Percentiles rank a stretch among this genome's conserved stretches.
phyloP scores from a whole-genome alignment of 768 basidiomycete species.

The Phaffia tasmanica region DNA sequence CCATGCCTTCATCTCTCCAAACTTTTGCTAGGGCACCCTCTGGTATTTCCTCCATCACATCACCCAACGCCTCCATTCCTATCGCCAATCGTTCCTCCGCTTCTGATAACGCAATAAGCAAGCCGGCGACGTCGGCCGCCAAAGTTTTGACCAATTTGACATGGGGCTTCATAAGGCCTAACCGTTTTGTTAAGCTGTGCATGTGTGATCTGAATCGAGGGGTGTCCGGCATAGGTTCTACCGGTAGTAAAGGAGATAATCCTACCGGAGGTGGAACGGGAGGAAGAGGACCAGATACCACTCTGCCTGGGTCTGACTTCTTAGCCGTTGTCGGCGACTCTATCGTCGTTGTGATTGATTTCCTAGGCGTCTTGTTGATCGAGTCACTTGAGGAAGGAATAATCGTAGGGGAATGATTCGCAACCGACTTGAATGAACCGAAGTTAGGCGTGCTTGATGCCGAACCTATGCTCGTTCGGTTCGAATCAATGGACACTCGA shows the following conservation, averaged over 20 bases:
- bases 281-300: background rate
- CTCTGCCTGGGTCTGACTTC: too few relatives aligned
- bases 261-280: background rate
- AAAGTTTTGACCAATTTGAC: constrained; percentile 7
- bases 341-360: background rate
- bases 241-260: background rate
- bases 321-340: too few relatives aligned
- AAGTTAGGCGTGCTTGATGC: too few relatives aligned
- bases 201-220: constrained; percentile 12
- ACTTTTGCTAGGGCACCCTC: constrained; percentile 1
- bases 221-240: constrained; percentile 7
- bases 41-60: constrained; percentile 8
- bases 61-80: constrained; percentile 4
- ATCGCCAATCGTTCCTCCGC: constrained; percentile 13
- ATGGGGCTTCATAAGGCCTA: constrained; percentile 3
- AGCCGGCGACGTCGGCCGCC: constrained; percentile 1
- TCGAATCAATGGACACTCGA: too few relatives aligned
- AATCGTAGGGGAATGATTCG: background rate
- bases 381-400: background rate
- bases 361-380: background rate
- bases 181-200: constrained; percentile 9
- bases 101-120: constrained; percentile 10
- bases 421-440: too few relatives aligned
- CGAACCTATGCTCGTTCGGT: too few relatives aligned
- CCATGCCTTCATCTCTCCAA: constrained; percentile 16